A percentile compares a stretch with the other conserved stretches of the same genome.
These are phyloP conservation scores for Kwoniella pini DNA, from an alignment of 768 basidiomycete species.

Conservation along the genomic window DNA sequence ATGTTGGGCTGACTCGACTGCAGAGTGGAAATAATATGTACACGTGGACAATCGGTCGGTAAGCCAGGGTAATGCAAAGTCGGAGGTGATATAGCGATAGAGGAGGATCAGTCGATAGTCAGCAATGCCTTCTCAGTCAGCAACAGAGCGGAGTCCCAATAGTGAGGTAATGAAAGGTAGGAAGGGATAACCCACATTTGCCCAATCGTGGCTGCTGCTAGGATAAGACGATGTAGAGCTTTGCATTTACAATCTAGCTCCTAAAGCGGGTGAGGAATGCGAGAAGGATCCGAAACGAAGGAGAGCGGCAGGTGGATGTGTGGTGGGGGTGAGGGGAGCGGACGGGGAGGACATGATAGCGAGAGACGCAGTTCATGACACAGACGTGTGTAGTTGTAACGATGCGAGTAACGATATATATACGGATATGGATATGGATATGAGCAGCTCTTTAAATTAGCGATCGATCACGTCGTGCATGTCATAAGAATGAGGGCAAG, in stretches of 20 bases:
- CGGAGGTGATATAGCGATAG: too few species aligned
- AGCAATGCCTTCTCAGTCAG: too few species aligned
- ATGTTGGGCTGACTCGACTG: conserved; percentile 24
- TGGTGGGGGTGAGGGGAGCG: not conserved
- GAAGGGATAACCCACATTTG: conserved; percentile 5
- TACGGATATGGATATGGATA: too few species aligned
- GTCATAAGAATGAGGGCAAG: too few species aligned
- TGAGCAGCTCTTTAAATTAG: too few species aligned
- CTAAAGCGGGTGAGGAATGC: too few species aligned
- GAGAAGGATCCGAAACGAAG: not conserved
- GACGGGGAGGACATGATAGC: too few species aligned
- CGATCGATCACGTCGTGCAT: too few species aligned
- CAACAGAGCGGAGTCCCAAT: too few species aligned
- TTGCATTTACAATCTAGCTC: conserved; percentile 17
- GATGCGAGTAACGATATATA: too few species aligned
- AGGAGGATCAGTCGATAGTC: too few species aligned
- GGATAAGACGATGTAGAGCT: conserved; percentile 15
- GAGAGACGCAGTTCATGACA: too few species aligned
- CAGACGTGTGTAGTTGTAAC: not conserved
- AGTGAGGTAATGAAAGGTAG: not conserved
- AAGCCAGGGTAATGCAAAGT: not conserved
- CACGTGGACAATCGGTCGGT: not conserved
- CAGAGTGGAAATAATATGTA: not conserved
- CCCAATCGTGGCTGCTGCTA: conserved; percentile 19
- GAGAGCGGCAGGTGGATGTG: not conserved